Base-by-base conservation (phyloP, 306 rosid species). In the Castanospermum australe region DNA sequence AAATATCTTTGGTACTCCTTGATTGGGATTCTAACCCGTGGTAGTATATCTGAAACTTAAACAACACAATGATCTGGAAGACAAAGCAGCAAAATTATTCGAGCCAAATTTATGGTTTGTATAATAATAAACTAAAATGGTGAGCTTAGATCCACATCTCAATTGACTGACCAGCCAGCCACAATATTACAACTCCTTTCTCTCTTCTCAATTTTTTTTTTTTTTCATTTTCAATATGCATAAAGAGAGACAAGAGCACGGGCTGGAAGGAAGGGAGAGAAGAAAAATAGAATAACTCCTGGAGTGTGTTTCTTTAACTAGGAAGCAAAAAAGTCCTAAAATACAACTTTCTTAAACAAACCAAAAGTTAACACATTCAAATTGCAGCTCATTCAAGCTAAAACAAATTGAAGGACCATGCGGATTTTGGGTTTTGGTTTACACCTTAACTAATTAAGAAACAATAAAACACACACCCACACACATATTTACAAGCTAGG, bases 1-100 rank as follows among this genome's bases (percentile, higher is more conserved):
- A 75, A 67, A 79, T 70, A 79, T 75, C 60, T 52, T 61, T 22
- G 22, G 55, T 51, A 50, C 63, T 59, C 30, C 79, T 28, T 60
- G 39, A 56, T 20, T 17, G 33, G 78, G 69, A 36, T 62, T 76
- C 63, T 71, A 45, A 77, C 71, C 64, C 62, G 61, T 52, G 55
- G 38, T 82, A 60, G 56, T 45, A 38, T 22, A 75, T 56, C 30
- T 45, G 51, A 67, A 82, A 82, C 79, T 38, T 51, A 71, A 84
- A 20, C 50, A 51, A 82, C 60, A 76, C 33, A 80, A 17, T 18
- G 38, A 69, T 56, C 62, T 64, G 51, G 59, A 77, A 84, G 76
- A 51, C 32, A 71, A 73, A 32, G 57, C 63, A 79, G 42, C 10
- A 74, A 51, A 84, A 59, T 35, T 39, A 61, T 24, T 32, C 82